Conservation (phyloP, 176 grass and related monocot genomes). For the Rhynchospora pubera region DNA sequence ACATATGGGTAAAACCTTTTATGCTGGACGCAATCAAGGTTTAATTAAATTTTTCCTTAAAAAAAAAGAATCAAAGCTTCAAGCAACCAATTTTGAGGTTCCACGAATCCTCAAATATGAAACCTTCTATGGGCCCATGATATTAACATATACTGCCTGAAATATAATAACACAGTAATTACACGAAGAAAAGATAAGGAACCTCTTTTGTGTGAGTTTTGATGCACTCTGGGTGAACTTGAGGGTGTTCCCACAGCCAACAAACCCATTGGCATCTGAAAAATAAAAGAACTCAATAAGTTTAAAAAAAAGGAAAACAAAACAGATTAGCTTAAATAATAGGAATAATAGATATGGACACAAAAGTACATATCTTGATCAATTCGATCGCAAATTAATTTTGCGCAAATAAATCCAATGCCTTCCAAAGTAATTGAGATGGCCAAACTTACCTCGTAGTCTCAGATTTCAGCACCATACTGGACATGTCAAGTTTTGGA, state of each 20-base stretch:
- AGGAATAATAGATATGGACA: background rate
- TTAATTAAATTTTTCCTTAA: too few relatives aligned
- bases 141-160: too few relatives aligned
- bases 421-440: background rate
- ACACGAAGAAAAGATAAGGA: background rate
- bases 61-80: too few relatives aligned
- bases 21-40: too few relatives aligned
- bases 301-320: background rate
- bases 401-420: background rate
- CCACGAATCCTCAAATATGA: too few relatives aligned
- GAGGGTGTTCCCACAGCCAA: constrained; percentile 27
- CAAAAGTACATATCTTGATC: background rate
- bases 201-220: constrained; percentile 58
- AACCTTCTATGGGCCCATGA: too few relatives aligned
- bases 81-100: too few relatives aligned
- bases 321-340: background rate
- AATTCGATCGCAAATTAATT: background rate
- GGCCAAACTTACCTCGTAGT: background rate
- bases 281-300: background rate
- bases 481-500: background rate
- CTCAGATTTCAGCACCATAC: background rate
- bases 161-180: background rate
- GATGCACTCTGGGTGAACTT: constrained; percentile 89
- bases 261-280: background rate
- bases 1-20: too few relatives aligned